Conservation (phyloP, 208 protist genomes). For the Angomonas deanei region DNA sequence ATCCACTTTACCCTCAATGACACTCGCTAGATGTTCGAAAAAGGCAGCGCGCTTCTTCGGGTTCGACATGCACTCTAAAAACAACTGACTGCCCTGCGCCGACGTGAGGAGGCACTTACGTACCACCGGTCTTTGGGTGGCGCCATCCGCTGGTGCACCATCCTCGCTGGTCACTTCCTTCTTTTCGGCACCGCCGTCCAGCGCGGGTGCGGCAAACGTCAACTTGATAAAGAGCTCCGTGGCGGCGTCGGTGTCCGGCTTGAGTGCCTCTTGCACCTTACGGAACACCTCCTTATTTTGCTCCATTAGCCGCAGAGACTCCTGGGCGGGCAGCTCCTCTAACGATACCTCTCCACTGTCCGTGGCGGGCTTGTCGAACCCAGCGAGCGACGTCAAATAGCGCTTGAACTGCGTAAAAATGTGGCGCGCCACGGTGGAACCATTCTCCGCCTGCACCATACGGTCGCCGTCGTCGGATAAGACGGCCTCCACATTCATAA, state of each 20-base stretch:
- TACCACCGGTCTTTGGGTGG: background rate
- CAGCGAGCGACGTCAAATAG: constrained; percentile 35
- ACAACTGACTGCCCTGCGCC: constrained; percentile 41
- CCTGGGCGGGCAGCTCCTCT: constrained; percentile 13
- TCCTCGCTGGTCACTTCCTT: background rate
- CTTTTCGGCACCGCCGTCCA: constrained; percentile 10
- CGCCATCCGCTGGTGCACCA: background rate
- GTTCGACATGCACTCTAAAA: constrained; percentile 33
- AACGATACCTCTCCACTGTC: constrained; percentile 18
- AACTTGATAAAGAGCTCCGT: constrained; percentile 40
- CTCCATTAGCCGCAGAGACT: constrained; percentile 28
- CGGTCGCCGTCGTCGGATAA: constrained; percentile 53
- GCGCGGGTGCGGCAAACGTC: constrained; percentile 9
- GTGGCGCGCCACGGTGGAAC: constrained; percentile 37
- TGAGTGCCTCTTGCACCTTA: constrained; percentile 24
- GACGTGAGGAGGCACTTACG: constrained; percentile 24
- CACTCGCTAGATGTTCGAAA: constrained; percentile 38
- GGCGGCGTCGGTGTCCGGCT: constrained; percentile 41
- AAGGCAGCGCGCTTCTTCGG: constrained; percentile 41
- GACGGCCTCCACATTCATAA: constrained; percentile 50
- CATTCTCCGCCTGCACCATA: constrained; percentile 44
- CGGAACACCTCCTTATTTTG: constrained; percentile 35
- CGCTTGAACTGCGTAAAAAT: constrained; percentile 43
- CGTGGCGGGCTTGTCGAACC: constrained; percentile 46
- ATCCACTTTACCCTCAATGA: background rate